Percentiles rank a stretch among this genome's conserved stretches.
These are phyloP conservation scores for Apiotrichum veenhuisii DNA, from an alignment of 1,284 basidiomycete species.

Conservation along the genomic window DNA sequence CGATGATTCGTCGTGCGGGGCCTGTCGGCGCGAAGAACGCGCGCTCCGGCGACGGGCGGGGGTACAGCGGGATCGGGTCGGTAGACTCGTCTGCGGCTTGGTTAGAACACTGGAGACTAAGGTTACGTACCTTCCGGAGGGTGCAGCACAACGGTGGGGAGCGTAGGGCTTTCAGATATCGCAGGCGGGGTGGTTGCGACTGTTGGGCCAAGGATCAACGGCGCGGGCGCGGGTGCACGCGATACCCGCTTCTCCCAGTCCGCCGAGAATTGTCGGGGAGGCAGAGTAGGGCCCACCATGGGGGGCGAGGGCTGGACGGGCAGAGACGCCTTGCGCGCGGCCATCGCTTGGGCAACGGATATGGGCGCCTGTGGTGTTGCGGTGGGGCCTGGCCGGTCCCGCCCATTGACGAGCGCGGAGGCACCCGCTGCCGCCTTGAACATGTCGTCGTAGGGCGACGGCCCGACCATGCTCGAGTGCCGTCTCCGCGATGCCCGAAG, in stretches of 20 bases:
- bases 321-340: neutral
- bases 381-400: neutral
- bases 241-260: neutral
- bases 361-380: neutral
- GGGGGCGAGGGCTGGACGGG: neutral
- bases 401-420: slow-evolving; percentile 7
- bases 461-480: slow-evolving; percentile 15
- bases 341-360: neutral
- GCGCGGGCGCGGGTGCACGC: neutral
- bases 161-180: neutral
- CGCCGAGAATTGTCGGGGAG: neutral
- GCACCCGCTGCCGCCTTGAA: slow-evolving; percentile 15
- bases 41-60: slow-evolving; percentile 5
- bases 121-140: slow-evolving; percentile 14
- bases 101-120: neutral
- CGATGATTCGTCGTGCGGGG: neutral
- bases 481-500: slow-evolving; percentile 6
- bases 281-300: neutral
- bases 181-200: neutral
- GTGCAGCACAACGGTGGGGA: slow-evolving; percentile 12
- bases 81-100: slow-evolving; percentile 10
- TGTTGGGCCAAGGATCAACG: slow-evolving; percentile 1
- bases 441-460: slow-evolving; percentile 15
- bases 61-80: slow-evolving; percentile 14
- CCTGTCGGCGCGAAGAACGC: neutral